Percentiles rank a stretch among this genome's conserved stretches.
Evolutionary conservation across 257 asterid species (phyloP).

Genomic region (Leonotis leonurus): DNA sequence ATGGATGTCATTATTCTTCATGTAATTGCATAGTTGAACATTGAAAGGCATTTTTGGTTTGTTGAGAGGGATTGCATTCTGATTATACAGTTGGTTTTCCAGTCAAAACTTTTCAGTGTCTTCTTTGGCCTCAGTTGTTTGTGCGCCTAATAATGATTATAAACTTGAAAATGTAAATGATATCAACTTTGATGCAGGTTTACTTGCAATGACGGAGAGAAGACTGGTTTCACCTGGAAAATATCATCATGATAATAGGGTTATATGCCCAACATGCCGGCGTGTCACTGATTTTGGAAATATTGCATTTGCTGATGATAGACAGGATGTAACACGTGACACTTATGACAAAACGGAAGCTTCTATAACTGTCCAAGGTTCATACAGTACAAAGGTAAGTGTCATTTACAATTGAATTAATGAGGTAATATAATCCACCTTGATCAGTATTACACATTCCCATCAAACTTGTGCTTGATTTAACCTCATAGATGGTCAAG

Average conservation of each 20-base stretch:
- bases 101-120: background rate
- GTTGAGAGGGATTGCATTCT: constrained; percentile 1
- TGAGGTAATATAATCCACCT: constrained; percentile 4
- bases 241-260: constrained; percentile 37
- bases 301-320: constrained; percentile 82
- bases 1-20: background rate
- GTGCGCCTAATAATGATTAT: constrained; percentile 9
- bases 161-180: constrained; percentile 2
- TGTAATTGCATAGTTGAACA: background rate
- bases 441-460: background rate
- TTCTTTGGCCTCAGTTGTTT: constrained; percentile 14
- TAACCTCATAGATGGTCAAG: background rate
- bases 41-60: background rate
- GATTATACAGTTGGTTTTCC: background rate
- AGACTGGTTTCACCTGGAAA: constrained; percentile 43
- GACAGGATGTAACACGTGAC: constrained; percentile 25
- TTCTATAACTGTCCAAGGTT: constrained; percentile 62
- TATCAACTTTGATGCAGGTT: constrained; percentile 42
- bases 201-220: constrained; percentile 76
- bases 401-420: constrained; percentile 1
- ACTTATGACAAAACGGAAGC: constrained; percentile 45
- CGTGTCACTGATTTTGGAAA: constrained; percentile 72
- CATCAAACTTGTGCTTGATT: background rate
- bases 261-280: constrained; percentile 93
- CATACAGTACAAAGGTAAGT: constrained; percentile 89